Conservation (phyloP, 305 asterid species). For the Coffea humblotiana region DNA sequence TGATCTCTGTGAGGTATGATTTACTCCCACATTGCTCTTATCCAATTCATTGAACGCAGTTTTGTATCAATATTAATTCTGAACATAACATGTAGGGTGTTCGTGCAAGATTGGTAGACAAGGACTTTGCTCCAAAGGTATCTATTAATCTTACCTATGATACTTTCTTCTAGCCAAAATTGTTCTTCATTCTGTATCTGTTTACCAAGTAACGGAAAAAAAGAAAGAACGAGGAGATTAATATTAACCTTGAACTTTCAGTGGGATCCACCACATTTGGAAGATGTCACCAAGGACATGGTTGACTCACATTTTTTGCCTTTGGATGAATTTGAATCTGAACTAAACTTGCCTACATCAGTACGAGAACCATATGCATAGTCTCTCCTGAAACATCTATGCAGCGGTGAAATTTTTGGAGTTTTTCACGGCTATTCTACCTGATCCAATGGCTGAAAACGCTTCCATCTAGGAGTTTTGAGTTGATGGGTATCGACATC, state of each 20-base stretch:
- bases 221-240: not conserved
- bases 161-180: not conserved
- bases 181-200: not conserved
- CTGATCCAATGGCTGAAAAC: not conserved
- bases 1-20: conserved; percentile 73
- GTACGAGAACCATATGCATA: conserved; percentile 84
- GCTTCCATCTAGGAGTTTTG: not conserved
- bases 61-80: not conserved
- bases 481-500: not conserved
- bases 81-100: conserved; percentile 54
- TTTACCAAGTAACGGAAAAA: not conserved
- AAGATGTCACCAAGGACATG: conserved; percentile 77
- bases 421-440: not conserved
- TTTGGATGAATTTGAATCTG: conserved; percentile 63
- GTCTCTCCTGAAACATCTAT: conserved; percentile 10
- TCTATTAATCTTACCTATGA: conserved; percentile 7
- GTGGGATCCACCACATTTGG: conserved; percentile 79
- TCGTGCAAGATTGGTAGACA: conserved; percentile 89
- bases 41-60: not conserved
- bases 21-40: not conserved
- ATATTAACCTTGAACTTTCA: conserved; percentile 30
- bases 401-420: not conserved
- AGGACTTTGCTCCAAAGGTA: conserved; percentile 97
- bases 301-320: conserved; percentile 59
- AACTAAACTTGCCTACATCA: conserved; percentile 71